Evolutionary conservation across 2,329 filamentous ascomycete species (phyloP).

Genomic region (Nemania sp.): DNA sequence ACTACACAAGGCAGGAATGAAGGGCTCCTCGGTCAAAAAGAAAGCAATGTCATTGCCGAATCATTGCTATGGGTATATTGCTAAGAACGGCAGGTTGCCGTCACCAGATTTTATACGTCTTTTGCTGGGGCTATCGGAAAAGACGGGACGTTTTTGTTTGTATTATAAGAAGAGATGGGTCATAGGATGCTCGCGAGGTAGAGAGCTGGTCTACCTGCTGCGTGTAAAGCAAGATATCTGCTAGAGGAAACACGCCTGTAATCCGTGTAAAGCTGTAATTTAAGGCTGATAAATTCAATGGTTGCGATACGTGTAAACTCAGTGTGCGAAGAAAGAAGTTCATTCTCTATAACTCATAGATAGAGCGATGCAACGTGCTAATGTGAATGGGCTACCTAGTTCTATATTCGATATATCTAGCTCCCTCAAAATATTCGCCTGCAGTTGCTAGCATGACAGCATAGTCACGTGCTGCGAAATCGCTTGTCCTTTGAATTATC

Average conservation of each 20-base stretch:
- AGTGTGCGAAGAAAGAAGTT: neutral
- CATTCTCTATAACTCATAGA: neutral
- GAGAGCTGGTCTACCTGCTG: conserved; percentile 11
- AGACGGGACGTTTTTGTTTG: conserved; percentile 20
- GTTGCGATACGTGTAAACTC: neutral
- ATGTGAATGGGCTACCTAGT: neutral
- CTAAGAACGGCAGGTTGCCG: neutral
- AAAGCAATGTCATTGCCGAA: conserved; percentile 9
- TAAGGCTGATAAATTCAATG: neutral
- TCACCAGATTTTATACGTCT: neutral
- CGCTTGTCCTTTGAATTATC: neutral
- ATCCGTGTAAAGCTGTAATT: conserved; percentile 18
- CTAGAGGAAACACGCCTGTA: neutral
- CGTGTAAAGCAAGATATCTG: neutral
- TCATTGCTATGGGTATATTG: conserved; percentile 2
- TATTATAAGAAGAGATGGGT: conserved; percentile 31
- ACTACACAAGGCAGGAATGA: conserved; percentile 6
- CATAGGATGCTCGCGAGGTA: conserved; percentile 10
- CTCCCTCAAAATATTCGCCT: neutral
- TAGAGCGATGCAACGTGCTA: neutral
- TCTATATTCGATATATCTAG: neutral
- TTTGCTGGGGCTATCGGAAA: neutral
- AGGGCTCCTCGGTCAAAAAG: conserved; percentile 13
- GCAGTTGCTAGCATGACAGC: neutral
- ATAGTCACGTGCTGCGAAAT: conserved; percentile 23